Evolutionary conservation across 2,329 filamentous ascomycete genomes (phyloP).

Genomic region (Diaporthe ampelina): DNA sequence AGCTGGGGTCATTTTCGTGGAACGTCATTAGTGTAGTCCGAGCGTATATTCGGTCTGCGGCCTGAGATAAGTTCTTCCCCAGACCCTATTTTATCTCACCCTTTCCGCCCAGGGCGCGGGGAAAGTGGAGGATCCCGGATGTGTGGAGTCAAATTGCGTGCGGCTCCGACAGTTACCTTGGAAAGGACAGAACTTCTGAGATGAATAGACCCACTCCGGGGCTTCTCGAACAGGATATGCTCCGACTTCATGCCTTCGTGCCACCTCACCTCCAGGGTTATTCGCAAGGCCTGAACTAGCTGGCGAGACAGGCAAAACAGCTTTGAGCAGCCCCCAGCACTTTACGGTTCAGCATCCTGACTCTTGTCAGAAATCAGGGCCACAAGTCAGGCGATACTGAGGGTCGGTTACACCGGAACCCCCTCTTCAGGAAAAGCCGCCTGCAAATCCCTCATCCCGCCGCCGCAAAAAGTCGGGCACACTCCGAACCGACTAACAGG

Average conservation of each 20-base stretch:
- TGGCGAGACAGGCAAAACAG: background rate
- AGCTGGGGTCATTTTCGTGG: background rate
- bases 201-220: background rate
- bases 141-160: background rate
- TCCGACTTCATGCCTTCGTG: conserved; percentile 29
- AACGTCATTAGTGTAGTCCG: background rate
- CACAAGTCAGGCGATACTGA: background rate
- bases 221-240: conserved; percentile 27
- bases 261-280: conserved; percentile 8
- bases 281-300: background rate
- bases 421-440: conserved; percentile 24
- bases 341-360: background rate
- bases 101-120: background rate
- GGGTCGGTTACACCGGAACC: background rate
- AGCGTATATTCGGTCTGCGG: background rate
- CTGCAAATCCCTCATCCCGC: conserved; percentile 2
- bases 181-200: background rate
- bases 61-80: background rate
- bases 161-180: conserved; percentile 14
- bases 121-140: conserved; percentile 17
- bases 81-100: conserved; percentile 3
- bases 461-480: conserved; percentile 9
- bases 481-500: conserved; percentile 16
- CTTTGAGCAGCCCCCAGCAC: background rate
- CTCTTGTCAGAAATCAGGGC: background rate